Evolutionary conservation across 495 filamentous ascomycete species (phyloP), one percentile per base, ranked within the genome.

Genomic region (Hypoxylon intermedium): DNA sequence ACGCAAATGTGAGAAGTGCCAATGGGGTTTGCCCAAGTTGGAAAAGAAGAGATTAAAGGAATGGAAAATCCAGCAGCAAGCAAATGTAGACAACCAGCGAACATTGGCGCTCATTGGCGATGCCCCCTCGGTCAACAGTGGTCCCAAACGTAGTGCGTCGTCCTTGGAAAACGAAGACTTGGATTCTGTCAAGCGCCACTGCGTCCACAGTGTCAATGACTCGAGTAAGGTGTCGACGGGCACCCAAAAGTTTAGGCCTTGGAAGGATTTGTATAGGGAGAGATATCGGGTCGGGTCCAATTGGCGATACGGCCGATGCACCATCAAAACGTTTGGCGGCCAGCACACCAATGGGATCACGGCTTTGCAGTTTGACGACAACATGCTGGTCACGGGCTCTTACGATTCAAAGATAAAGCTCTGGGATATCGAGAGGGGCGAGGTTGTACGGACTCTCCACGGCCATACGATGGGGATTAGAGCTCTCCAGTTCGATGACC

Each of bases 361-460:
- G 77, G 97, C 92, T 68, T 77, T 99, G 16, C 94, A 99, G 71
- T 95, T 99, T 62, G 91, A 96, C 59, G 92, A 97, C 63, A 88
- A 90, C 49, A 91, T 96, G 49, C 80, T 98, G 16, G 93, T 89
- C 11, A 95, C 93, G 9, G 94, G 94, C 3, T 98, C 94, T 2
- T 98, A 98, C 68, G 95, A 99, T 74, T 79, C 85, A 7, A 96
- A 91, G 1, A 90, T 97, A 67, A 97, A 95, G 69, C 92, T 98
- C 11, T 98, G 95, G 94, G 87, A 97, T 67, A 87, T 96, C 28
- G 87, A 95, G 62, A 94, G 88, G 1, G 91, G 91, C 15, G 82
- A 94, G 67, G 90, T 92, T 65, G 77, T 97, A 16, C 86, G 90
- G 13, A 95, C 91, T 3, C 81, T 99, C 1, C 75, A 73, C 15